Evolutionary conservation across 352 stramenopile species (phyloP).

Genomic region (Phytophthora europaea): DNA sequence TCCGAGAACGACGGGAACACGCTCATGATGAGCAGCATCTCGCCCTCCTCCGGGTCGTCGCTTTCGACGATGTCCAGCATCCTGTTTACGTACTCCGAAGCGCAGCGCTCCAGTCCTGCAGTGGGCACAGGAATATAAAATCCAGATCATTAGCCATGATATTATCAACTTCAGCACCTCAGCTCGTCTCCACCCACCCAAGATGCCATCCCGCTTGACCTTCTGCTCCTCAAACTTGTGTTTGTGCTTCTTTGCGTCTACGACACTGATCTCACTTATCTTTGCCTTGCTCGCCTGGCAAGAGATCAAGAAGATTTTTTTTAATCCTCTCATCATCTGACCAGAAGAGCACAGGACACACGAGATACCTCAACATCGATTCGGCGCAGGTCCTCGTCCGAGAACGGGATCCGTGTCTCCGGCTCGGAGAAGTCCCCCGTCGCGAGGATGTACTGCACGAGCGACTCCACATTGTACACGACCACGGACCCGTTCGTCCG

Average conservation of each 20-base stretch:
- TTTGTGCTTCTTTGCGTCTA: slow-evolving; percentile 81
- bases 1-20: slow-evolving; percentile 91
- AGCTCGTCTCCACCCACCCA: slow-evolving; percentile 52
- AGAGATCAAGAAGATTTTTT: slow-evolving; percentile 44
- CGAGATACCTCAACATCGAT: slow-evolving; percentile 77
- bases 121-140: not conserved
- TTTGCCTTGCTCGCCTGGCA: slow-evolving; percentile 72
- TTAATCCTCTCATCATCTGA: slow-evolving; percentile 41
- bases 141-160: slow-evolving; percentile 6
- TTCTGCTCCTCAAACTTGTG: slow-evolving; percentile 85
- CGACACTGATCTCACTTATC: slow-evolving; percentile 72
- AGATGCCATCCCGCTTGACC: slow-evolving; percentile 84
- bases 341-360: slow-evolving; percentile 33
- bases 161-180: not conserved
- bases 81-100: slow-evolving; percentile 87
- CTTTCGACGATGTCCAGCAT: slow-evolving; percentile 89
- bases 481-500: slow-evolving; percentile 86
- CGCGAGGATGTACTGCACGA: slow-evolving; percentile 90
- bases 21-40: slow-evolving; percentile 85
- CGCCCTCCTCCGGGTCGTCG: slow-evolving; percentile 81
- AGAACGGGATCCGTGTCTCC: slow-evolving; percentile 89
- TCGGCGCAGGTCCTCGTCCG: slow-evolving; percentile 77
- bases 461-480: slow-evolving; percentile 87
- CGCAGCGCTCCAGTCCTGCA: slow-evolving; percentile 82
- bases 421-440: slow-evolving; percentile 92